Percentiles rank a stretch among this genome's conserved stretches.
Evolutionary conservation across 2,329 filamentous ascomycete genomes (phyloP).

Genomic region (Neodidymelliopsis sp.): DNA sequence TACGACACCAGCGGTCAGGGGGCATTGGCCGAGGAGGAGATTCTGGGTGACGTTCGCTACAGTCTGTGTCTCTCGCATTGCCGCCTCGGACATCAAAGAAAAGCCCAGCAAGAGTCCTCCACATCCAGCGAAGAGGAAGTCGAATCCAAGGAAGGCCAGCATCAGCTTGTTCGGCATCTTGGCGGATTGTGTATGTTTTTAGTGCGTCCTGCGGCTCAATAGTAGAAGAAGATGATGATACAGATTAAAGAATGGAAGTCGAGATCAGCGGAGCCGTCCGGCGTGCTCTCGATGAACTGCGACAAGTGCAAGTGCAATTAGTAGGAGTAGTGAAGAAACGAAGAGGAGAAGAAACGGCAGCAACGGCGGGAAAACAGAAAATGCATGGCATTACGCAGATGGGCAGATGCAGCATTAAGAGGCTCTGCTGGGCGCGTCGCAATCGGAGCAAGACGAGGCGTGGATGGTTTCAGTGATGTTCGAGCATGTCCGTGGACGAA

Average conservation of each 20-base stretch:
- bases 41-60: conserved; percentile 59
- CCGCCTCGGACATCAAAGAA: conserved; percentile 58
- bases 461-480: conserved; percentile 46
- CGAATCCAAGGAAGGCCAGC: conserved; percentile 58
- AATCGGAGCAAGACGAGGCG: conserved; percentile 40
- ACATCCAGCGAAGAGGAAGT: conserved; percentile 61
- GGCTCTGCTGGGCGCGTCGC: conserved; percentile 41
- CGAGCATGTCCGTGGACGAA: conserved; percentile 39
- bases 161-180: conserved; percentile 62
- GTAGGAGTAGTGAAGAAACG: conserved; percentile 41
- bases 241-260: conserved; percentile 41
- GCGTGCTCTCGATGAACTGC: conserved; percentile 46
- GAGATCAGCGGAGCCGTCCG: conserved; percentile 48
- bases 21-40: conserved; percentile 61
- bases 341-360: conserved; percentile 37
- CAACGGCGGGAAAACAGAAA: conserved; percentile 32
- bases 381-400: conserved; percentile 33
- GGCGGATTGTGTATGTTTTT: conserved; percentile 29
- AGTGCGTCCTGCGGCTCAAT: conserved; percentile 22
- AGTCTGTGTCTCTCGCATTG: conserved; percentile 53
- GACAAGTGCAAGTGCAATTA: conserved; percentile 39
- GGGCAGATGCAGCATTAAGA: conserved; percentile 46
- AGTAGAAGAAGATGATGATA: conserved; percentile 2
- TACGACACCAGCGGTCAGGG: conserved; percentile 70
- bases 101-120: conserved; percentile 62